Conservation (phyloP, 305 asterid species). For the Fraxinus greggii region DNA sequence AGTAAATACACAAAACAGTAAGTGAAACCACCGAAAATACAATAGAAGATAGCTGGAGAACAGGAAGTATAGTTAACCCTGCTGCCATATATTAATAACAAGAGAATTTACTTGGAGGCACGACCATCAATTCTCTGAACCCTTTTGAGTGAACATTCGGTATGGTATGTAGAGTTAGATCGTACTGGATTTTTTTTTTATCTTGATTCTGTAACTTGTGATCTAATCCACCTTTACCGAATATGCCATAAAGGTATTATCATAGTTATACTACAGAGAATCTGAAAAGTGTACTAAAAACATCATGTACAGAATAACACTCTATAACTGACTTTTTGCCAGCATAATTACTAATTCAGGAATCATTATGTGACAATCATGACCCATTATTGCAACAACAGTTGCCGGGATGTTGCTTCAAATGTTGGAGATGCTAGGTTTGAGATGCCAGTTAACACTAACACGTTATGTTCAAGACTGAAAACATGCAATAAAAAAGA, state of each 20-base stretch:
- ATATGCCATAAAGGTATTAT: neutral
- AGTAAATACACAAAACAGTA: neutral
- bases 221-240: neutral
- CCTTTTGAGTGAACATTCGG: neutral
- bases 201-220: neutral
- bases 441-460: neutral
- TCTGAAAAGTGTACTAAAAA: neutral
- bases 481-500: neutral
- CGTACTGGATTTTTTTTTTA: neutral
- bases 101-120: neutral
- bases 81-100: neutral
- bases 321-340: neutral
- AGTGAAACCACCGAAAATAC: neutral
- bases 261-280: neutral
- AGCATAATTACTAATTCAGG: neutral
- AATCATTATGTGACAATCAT: neutral
- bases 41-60: neutral
- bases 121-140: neutral
- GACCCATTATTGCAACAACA: neutral
- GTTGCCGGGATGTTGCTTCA: neutral
- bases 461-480: slow-evolving; percentile 7
- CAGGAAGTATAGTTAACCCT: neutral
- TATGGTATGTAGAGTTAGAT: neutral
- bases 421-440: neutral
- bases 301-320: neutral